A percentile compares a stretch with the other conserved stretches of the same genome.
These are phyloP conservation scores for Orbilia oligospora DNA, from an alignment of 2,329 filamentous ascomycete species.

Conservation along the genomic window DNA sequence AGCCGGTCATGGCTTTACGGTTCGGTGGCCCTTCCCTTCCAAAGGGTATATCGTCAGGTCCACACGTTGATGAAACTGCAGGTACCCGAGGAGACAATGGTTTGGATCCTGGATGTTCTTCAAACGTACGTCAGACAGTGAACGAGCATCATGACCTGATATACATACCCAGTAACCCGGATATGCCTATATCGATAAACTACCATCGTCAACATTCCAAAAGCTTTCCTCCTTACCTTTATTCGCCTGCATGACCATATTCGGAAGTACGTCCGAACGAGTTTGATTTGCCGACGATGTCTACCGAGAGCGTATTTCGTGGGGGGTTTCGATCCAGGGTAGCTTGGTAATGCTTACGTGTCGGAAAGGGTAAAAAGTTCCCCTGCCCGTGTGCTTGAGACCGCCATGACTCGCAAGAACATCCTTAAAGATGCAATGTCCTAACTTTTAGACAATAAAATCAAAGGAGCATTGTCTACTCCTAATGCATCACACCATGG, in stretches of 20 bases:
- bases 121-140: constrained; percentile 54
- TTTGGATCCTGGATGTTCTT: constrained; percentile 45
- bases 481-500: constrained; percentile 35
- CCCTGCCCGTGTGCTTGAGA: constrained; percentile 54
- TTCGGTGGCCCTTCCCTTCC: constrained; percentile 58
- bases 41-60: constrained; percentile 55
- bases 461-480: constrained; percentile 42
- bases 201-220: constrained; percentile 13
- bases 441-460: constrained; percentile 28
- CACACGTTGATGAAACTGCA: constrained; percentile 60
- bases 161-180: constrained; percentile 27
- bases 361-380: constrained; percentile 55
- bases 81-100: constrained; percentile 55
- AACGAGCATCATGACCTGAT: constrained; percentile 21
- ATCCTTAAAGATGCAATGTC: constrained; percentile 28
- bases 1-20: constrained; percentile 49
- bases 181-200: constrained; percentile 40
- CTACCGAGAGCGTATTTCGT: constrained; percentile 54
- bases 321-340: constrained; percentile 49
- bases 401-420: constrained; percentile 59
- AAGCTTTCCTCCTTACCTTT: constrained; percentile 14
- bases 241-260: constrained; percentile 42
- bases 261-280: constrained; percentile 50
- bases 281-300: constrained; percentile 54
- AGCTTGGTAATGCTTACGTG: constrained; percentile 61